phyloP scores from a whole-genome alignment of 352 stramenopile genomes.

The Phytophthora agathidicida region DNA sequence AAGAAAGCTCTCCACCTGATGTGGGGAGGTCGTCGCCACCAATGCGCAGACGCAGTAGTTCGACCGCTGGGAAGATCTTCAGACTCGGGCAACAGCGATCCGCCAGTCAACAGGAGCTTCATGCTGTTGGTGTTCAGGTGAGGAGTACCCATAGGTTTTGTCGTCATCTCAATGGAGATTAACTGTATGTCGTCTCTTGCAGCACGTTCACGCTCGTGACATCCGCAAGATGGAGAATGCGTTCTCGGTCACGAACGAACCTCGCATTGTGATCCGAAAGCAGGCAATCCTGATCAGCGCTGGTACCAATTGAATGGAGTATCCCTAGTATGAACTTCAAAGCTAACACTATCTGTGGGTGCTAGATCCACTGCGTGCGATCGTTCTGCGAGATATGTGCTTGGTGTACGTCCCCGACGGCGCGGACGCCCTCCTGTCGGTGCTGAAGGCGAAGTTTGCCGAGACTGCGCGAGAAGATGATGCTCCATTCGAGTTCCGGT shows the following conservation, averaged over 20 bases:
- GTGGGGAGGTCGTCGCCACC: slow-evolving; percentile 5
- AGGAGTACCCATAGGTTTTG: not conserved
- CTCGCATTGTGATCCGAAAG: slow-evolving; percentile 63
- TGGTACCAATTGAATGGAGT: slow-evolving; percentile 32
- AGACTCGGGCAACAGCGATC: slow-evolving; percentile 21
- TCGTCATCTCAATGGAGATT: not conserved
- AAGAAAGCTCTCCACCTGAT: slow-evolving; percentile 5
- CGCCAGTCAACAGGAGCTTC: slow-evolving; percentile 23
- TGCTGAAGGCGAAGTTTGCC: slow-evolving; percentile 56
- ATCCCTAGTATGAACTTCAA: too few relatives aligned
- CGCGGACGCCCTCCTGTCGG: slow-evolving; percentile 43
- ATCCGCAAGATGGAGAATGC: slow-evolving; percentile 73
- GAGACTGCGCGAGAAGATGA: slow-evolving; percentile 48
- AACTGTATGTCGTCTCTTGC: not conserved
- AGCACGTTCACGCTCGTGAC: slow-evolving; percentile 68
- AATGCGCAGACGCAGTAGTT: slow-evolving; percentile 29
- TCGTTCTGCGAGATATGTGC: slow-evolving; percentile 57
- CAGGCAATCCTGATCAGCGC: slow-evolving; percentile 72
- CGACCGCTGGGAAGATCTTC: slow-evolving; percentile 25
- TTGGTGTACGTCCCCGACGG: slow-evolving; percentile 55
- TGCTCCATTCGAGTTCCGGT: slow-evolving; percentile 60
- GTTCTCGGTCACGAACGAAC: slow-evolving; percentile 70
- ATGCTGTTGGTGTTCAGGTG: slow-evolving; percentile 40
- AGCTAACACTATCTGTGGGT: not conserved
- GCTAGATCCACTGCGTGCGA: slow-evolving; percentile 59